phyloP scores from a whole-genome alignment of 2,329 filamentous ascomycete species.

The Cadophora malorum region DNA sequence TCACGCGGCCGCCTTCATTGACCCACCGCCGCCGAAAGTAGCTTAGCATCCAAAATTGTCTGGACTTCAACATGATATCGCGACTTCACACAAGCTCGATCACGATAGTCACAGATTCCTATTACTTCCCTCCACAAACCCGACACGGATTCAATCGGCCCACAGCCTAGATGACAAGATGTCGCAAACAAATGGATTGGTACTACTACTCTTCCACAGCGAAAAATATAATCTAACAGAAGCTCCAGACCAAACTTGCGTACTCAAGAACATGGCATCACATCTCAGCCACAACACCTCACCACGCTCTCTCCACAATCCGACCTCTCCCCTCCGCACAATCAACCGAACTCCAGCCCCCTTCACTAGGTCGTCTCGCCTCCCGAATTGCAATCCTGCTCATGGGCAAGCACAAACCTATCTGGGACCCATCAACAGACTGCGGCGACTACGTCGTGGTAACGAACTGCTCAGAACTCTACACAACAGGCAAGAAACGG shows the following conservation, averaged over 20 bases:
- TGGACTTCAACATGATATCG: slow-evolving; percentile 23
- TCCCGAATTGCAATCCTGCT: slow-evolving; percentile 84
- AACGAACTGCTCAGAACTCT: slow-evolving; percentile 83
- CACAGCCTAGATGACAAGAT: slow-evolving; percentile 53
- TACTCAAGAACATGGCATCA: slow-evolving; percentile 97
- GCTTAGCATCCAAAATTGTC: slow-evolving; percentile 12
- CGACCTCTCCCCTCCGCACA: slow-evolving; percentile 46
- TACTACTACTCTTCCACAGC: slow-evolving; percentile 50
- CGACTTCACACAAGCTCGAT: slow-evolving; percentile 8
- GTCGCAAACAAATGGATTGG: slow-evolving; percentile 81
- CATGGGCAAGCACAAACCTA: slow-evolving; percentile 99
- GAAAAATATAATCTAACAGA: slow-evolving; percentile 7
- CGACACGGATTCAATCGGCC: slow-evolving; percentile 34
- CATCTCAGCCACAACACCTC: slow-evolving; percentile 72
- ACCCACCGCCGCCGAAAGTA: background rate
- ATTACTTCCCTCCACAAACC: background rate
- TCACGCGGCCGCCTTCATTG: background rate
- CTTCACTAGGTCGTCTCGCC: slow-evolving; percentile 88
- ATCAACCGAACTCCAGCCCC: slow-evolving; percentile 61
- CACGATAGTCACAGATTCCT: background rate
- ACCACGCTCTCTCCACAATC: slow-evolving; percentile 62
- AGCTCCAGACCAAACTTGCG: slow-evolving; percentile 82
- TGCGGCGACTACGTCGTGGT: slow-evolving; percentile 99
- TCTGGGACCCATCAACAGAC: slow-evolving; percentile 95
- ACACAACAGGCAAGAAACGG: slow-evolving; percentile 90